A percentile compares a stretch with the other conserved stretches of the same genome.
These are phyloP conservation scores for Chlorencoelia australis DNA, from an alignment of 2,329 filamentous ascomycete species.

Conservation along the genomic window DNA sequence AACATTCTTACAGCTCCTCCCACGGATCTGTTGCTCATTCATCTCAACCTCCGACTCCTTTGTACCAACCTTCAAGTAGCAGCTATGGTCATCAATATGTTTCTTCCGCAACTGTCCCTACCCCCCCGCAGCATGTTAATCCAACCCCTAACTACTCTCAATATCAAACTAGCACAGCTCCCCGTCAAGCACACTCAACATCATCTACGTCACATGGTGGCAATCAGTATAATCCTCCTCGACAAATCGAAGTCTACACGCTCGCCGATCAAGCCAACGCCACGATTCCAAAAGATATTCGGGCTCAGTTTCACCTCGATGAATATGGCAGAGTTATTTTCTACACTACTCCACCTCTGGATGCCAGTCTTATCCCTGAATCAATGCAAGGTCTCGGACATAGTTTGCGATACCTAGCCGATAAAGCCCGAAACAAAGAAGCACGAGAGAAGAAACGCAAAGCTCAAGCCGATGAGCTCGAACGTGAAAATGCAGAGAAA, in stretches of 20 bases:
- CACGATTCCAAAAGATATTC: slow-evolving; percentile 53
- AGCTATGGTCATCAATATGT: slow-evolving; percentile 14
- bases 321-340: slow-evolving; percentile 55
- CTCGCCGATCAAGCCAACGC: slow-evolving; percentile 54
- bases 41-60: slow-evolving; percentile 17
- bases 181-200: slow-evolving; percentile 11
- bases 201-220: slow-evolving; percentile 11
- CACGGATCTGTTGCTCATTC: slow-evolving; percentile 15
- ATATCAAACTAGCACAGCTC: slow-evolving; percentile 16
- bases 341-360: slow-evolving; percentile 56
- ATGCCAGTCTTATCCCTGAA: slow-evolving; percentile 26
- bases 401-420: slow-evolving; percentile 39
- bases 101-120: slow-evolving; percentile 11
- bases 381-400: slow-evolving; percentile 31
- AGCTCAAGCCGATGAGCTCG: slow-evolving; percentile 17
- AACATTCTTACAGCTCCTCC: slow-evolving; percentile 23
- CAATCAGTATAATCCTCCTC: slow-evolving; percentile 46
- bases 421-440: slow-evolving; percentile 32
- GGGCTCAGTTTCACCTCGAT: slow-evolving; percentile 56
- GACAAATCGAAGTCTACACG: slow-evolving; percentile 52
- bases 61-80: slow-evolving; percentile 16
- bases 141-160: slow-evolving; percentile 18
- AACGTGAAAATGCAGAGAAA: slow-evolving; percentile 22
- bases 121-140: slow-evolving; percentile 19
- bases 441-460: slow-evolving; percentile 25